phyloP scores from a whole-genome alignment of 73 alveolate genomes.

The Paramecium pentaurelia region DNA sequence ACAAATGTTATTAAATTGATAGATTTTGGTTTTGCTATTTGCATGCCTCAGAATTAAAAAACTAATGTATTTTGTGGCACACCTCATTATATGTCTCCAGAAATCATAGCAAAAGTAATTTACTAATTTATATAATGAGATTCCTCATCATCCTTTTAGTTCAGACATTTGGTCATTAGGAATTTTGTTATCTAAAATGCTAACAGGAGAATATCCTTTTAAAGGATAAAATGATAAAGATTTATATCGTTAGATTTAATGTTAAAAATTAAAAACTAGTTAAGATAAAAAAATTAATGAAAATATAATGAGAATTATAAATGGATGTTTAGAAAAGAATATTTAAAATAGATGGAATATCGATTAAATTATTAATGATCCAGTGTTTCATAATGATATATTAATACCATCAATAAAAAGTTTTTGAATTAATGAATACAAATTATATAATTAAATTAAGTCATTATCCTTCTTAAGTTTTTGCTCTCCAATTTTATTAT shows the following conservation, averaged over 20 bases:
- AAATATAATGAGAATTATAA: not conserved
- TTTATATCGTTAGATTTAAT: constrained; percentile 55
- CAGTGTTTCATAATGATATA: not conserved
- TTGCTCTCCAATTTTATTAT: not conserved
- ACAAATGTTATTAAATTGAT: constrained; percentile 64
- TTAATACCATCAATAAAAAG: not conserved
- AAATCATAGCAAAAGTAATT: constrained; percentile 86
- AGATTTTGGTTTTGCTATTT: constrained; percentile 81
- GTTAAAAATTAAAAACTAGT: not conserved
- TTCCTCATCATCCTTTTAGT: constrained; percentile 25
- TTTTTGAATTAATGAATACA: not conserved
- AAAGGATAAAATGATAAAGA: constrained; percentile 79
- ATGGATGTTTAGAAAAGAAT: constrained; percentile 34
- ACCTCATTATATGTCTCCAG: constrained; percentile 97
- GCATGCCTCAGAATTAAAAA: constrained; percentile 66
- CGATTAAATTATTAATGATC: not conserved
- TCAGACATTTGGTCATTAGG: constrained; percentile 82
- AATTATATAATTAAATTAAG: not conserved
- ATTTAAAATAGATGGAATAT: not conserved
- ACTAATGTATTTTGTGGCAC: constrained; percentile 93
- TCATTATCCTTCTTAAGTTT: not conserved
- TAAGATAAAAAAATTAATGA: not conserved
- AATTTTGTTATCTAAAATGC: constrained; percentile 68
- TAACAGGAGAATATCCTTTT: constrained; percentile 82
- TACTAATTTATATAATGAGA: constrained; percentile 67